Evolutionary conservation across 768 basidiomycete species (phyloP).

Genomic region (Suillus fuscotomentosus): DNA sequence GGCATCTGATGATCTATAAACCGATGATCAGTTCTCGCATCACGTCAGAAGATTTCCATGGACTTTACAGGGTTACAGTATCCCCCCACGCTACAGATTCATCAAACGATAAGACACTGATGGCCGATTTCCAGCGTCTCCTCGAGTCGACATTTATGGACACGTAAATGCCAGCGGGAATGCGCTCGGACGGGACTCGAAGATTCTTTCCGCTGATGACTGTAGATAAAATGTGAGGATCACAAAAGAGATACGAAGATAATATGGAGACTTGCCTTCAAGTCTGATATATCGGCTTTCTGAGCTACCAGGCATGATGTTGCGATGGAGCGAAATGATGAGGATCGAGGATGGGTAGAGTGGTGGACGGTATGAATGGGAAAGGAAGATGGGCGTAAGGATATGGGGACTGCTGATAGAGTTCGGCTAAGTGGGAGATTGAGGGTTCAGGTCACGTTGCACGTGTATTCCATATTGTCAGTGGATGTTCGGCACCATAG

Average conservation of each 20-base stretch:
- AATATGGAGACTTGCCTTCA: background rate
- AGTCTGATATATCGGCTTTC: background rate
- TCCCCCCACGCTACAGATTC: background rate
- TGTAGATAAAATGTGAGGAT: background rate
- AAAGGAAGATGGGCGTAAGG: no score
- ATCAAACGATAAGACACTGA: background rate
- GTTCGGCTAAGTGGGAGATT: no score
- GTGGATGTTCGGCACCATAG: no score
- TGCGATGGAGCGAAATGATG: no score
- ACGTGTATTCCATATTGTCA: no score
- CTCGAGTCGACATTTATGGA: background rate
- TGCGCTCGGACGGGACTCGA: background rate
- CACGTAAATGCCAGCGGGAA: background rate
- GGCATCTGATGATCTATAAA: background rate
- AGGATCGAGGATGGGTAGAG: no score
- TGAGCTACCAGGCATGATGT: no score
- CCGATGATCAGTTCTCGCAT: background rate
- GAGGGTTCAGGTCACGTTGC: no score
- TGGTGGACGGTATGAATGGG: no score
- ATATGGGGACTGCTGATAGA: background rate
- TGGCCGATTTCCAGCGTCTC: background rate
- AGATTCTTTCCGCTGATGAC: background rate
- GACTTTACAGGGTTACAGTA: background rate
- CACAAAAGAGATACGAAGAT: background rate
- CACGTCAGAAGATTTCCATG: rapidly evolving